These are phyloP conservation scores for Solanum medicagineum DNA, from an alignment of 257 asterid species.

Conservation along the genomic window DNA sequence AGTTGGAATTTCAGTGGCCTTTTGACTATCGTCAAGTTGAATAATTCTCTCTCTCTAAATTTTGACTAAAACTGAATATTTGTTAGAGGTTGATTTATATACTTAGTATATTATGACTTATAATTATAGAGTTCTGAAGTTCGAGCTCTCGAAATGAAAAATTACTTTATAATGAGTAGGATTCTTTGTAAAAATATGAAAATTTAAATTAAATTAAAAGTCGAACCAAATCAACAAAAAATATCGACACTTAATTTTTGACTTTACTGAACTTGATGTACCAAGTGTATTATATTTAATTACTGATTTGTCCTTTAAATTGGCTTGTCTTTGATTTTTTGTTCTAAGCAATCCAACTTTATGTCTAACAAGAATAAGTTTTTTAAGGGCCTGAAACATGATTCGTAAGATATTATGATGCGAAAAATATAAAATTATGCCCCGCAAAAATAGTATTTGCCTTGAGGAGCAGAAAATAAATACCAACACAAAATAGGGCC, in stretches of 20 bases:
- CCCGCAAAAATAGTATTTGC: too few relatives aligned
- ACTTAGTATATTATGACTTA: neutral
- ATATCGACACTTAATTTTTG: too few relatives aligned
- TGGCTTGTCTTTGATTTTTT: neutral
- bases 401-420: too few relatives aligned
- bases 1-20: neutral
- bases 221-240: too few relatives aligned
- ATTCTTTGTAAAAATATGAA: too few relatives aligned
- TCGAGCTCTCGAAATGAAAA: neutral
- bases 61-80: neutral
- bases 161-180: neutral
- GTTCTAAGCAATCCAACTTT: neutral
- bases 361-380: neutral
- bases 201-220: too few relatives aligned
- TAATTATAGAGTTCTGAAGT: neutral
- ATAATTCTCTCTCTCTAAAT: neutral
- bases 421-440: too few relatives aligned
- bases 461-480: neutral
- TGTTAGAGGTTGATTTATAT: neutral
- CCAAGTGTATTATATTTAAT: too few relatives aligned
- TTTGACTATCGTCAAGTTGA: neutral
- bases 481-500: neutral
- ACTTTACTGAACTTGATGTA: neutral
- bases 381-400: neutral
- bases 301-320: accelerated